phyloP scores from a whole-genome alignment of 495 filamentous ascomycete genomes.

The Hyphodiscus hymeniophilus region DNA sequence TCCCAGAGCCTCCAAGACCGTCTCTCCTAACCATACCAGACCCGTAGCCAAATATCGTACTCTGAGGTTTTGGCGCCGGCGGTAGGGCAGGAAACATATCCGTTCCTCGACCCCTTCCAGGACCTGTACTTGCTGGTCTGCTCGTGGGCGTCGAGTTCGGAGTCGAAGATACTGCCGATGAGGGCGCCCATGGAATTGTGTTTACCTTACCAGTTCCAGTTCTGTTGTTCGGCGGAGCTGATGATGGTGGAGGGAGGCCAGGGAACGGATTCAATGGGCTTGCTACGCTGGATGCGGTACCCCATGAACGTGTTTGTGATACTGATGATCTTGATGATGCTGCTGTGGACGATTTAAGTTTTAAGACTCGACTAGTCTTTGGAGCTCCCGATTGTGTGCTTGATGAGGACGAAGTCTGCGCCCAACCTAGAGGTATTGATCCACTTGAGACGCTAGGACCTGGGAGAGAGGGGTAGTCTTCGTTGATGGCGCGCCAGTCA shows the following conservation, averaged over 20 bases:
- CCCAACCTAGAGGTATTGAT: slow-evolving; percentile 41
- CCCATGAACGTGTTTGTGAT: slow-evolving; percentile 38
- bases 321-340: slow-evolving; percentile 47
- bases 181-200: slow-evolving; percentile 40
- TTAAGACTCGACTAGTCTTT: slow-evolving; percentile 50
- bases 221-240: slow-evolving; percentile 25
- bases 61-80: slow-evolving; percentile 66
- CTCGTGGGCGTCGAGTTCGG: slow-evolving; percentile 23
- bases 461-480: slow-evolving; percentile 90
- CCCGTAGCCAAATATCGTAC: slow-evolving; percentile 72
- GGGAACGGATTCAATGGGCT: slow-evolving; percentile 23
- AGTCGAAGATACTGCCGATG: slow-evolving; percentile 24
- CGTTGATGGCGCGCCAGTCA: slow-evolving; percentile 90
- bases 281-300: slow-evolving; percentile 31
- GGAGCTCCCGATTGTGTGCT: slow-evolving; percentile 13
- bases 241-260: slow-evolving; percentile 27
- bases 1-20: slow-evolving; percentile 19
- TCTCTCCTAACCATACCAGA: slow-evolving; percentile 64
- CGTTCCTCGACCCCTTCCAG: slow-evolving; percentile 18
- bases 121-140: slow-evolving; percentile 21
- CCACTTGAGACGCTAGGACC: neutral
- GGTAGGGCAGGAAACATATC: slow-evolving; percentile 82
- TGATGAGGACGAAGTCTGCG: slow-evolving; percentile 29
- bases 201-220: slow-evolving; percentile 32
- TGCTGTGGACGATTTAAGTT: slow-evolving; percentile 70